A percentile compares a stretch with the other conserved stretches of the same genome.
These are phyloP conservation scores for Hyphodiscus sp. DNA, from an alignment of 2,329 filamentous ascomycete genomes.

Conservation along the genomic window DNA sequence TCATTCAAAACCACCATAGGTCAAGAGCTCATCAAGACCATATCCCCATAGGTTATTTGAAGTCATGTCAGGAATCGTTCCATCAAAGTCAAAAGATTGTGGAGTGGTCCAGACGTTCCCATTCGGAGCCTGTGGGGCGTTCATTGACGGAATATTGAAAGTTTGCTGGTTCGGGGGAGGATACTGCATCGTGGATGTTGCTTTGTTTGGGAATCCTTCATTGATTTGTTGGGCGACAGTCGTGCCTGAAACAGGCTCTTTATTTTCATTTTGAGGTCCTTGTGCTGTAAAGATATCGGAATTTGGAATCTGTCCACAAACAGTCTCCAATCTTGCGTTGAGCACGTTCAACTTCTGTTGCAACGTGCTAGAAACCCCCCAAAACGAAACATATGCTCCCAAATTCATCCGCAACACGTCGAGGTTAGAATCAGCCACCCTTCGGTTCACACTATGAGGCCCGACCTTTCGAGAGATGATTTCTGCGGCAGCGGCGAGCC, in stretches of 20 bases:
- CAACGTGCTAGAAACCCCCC: conserved; percentile 1
- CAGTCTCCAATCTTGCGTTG: conserved; percentile 1
- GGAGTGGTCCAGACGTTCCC: not conserved
- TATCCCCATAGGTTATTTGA: not conserved
- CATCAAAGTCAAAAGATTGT: not conserved
- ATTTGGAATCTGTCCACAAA: not conserved
- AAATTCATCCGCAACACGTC: conserved; percentile 9
- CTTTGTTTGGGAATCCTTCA: not conserved
- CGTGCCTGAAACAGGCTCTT: not conserved
- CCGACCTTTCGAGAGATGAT: conserved; percentile 7
- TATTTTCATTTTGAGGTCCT: not conserved
- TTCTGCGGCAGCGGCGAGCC: conserved; percentile 15
- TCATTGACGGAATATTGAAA: not conserved
- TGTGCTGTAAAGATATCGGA: not conserved
- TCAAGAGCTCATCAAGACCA: not conserved
- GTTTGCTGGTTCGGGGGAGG: not conserved
- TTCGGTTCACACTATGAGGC: not conserved
- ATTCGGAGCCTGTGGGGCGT: not conserved
- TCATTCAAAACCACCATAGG: not conserved
- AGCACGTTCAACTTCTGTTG: conserved; percentile 7
- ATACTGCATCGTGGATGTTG: not conserved
- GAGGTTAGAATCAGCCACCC: conserved; percentile 12
- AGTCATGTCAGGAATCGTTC: not conserved
- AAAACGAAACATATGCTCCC: conserved; percentile 3
- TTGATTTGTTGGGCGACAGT: not conserved